These are phyloP conservation scores for Barbatosphaeria neglecta DNA, from an alignment of 495 filamentous ascomycete species.

Conservation along the genomic window DNA sequence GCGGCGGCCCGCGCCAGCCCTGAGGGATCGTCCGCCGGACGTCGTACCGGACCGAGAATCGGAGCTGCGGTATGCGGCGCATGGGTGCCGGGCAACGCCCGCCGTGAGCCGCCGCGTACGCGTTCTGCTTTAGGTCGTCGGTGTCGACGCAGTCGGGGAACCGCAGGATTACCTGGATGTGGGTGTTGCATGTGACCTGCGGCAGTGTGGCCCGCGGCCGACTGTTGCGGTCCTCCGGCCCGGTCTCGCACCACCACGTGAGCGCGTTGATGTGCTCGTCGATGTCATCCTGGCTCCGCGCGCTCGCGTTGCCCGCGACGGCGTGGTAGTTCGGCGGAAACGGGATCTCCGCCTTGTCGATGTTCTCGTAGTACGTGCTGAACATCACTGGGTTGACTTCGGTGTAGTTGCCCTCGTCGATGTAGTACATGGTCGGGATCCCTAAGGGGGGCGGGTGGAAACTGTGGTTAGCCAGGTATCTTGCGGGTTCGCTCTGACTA, in stretches of 20 bases:
- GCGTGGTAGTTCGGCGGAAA: conserved; percentile 43
- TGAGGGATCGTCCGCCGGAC: conserved; percentile 13
- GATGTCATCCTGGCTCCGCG: conserved; percentile 17
- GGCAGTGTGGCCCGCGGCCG: conserved; percentile 20
- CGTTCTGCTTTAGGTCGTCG: conserved; percentile 18
- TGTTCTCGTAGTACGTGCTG: conserved; percentile 50
- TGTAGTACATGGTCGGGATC: conserved; percentile 26
- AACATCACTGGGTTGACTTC: conserved; percentile 27
- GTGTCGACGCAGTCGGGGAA: conserved; percentile 25
- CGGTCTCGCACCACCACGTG: conserved; percentile 29
- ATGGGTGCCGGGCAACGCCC: conserved; percentile 15
- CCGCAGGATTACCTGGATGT: conserved; percentile 21
- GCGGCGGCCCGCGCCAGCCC: conserved; percentile 22
- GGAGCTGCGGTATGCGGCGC: conserved; percentile 21
- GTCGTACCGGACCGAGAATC: conserved; percentile 22
- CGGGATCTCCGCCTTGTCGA: conserved; percentile 74
- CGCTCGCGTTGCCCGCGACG: conserved; percentile 22
- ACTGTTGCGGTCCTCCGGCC: conserved; percentile 20
- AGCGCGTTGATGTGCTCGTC: conserved; percentile 20
- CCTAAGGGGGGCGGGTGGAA: conserved; percentile 11
- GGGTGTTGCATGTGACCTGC: conserved; percentile 18
- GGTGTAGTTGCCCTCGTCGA: conserved; percentile 23
- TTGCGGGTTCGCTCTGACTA: no score
- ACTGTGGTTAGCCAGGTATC: neutral
- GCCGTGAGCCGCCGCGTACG: conserved; percentile 19